phyloP scores from a whole-genome alignment of 1,284 basidiomycete genomes.

The Cerioporus squamosus region DNA sequence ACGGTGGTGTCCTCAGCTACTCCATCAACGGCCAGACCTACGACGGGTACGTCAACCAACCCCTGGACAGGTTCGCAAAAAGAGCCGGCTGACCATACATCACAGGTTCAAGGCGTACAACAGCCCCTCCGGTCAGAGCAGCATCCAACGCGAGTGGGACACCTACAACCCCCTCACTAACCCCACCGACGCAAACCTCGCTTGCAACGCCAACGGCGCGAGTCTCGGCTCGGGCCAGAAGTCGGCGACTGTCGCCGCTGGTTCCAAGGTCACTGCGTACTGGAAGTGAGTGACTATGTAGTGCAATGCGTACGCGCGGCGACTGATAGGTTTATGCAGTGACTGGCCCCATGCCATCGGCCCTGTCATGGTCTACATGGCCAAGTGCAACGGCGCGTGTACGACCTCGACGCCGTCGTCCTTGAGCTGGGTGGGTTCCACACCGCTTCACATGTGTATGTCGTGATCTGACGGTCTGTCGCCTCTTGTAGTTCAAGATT shows the following conservation, averaged over 20 bases:
- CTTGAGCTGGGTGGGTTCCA: constrained; percentile 36
- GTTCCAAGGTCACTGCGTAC: constrained; percentile 46
- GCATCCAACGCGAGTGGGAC: constrained; percentile 42
- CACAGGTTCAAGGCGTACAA: constrained; percentile 39
- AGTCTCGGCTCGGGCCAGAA: constrained; percentile 37
- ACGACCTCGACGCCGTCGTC: constrained; percentile 37
- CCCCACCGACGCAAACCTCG: constrained; percentile 36
- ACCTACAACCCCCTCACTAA: constrained; percentile 38
- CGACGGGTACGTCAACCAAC: constrained; percentile 32
- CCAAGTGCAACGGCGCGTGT: constrained; percentile 40
- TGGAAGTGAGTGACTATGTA: constrained; percentile 36
- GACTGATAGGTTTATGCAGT: constrained; percentile 7
- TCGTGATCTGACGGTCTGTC: neutral
- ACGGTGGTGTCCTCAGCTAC: constrained; percentile 45
- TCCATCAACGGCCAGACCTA: constrained; percentile 37
- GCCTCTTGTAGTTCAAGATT: constrained; percentile 42
- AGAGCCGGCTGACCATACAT: neutral
- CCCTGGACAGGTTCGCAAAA: neutral
- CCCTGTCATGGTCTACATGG: constrained; percentile 44
- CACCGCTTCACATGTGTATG: neutral
- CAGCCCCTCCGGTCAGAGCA: constrained; percentile 41
- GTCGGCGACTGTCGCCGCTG: constrained; percentile 44
- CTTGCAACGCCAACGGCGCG: constrained; percentile 43
- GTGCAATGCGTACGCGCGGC: neutral
- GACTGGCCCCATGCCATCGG: constrained; percentile 40